phyloP scores from a whole-genome alignment of 495 filamentous ascomycete genomes.

The Talaromyces borbonicus region DNA sequence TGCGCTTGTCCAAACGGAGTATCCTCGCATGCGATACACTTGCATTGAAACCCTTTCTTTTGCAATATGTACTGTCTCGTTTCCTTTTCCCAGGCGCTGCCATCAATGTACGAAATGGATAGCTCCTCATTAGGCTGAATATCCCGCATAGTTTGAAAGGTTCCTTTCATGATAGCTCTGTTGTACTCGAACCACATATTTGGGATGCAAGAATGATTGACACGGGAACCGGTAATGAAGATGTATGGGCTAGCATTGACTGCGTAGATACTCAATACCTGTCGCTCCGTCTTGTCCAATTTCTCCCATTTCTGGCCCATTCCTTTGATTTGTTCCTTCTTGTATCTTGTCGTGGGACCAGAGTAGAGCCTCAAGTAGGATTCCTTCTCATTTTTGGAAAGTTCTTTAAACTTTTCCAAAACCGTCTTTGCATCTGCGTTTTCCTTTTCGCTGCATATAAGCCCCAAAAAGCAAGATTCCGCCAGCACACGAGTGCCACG shows the following conservation, averaged over 20 bases:
- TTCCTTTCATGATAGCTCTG: background rate
- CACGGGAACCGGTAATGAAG: background rate
- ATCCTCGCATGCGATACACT: background rate
- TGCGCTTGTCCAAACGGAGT: background rate
- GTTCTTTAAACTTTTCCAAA: background rate
- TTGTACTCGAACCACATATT: background rate
- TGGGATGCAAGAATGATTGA: constrained; percentile 4
- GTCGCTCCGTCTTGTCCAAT: background rate
- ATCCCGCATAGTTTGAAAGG: background rate
- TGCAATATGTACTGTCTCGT: background rate
- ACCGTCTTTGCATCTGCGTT: background rate
- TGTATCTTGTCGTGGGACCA: background rate
- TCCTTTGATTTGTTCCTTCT: background rate
- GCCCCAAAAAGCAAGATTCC: background rate
- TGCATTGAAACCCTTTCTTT: background rate
- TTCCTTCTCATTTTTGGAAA: background rate
- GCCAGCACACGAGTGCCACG: background rate
- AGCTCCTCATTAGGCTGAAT: background rate
- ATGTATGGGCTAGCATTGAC: background rate
- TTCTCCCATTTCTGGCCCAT: background rate
- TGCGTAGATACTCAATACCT: background rate
- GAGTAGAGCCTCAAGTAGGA: background rate
- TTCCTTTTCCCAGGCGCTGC: background rate
- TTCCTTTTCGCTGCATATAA: background rate
- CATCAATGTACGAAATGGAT: background rate